Evolutionary conservation across 768 basidiomycete genomes (phyloP), one percentile per base, ranked within the genome.

Genomic region (Exidia glandulosa): DNA sequence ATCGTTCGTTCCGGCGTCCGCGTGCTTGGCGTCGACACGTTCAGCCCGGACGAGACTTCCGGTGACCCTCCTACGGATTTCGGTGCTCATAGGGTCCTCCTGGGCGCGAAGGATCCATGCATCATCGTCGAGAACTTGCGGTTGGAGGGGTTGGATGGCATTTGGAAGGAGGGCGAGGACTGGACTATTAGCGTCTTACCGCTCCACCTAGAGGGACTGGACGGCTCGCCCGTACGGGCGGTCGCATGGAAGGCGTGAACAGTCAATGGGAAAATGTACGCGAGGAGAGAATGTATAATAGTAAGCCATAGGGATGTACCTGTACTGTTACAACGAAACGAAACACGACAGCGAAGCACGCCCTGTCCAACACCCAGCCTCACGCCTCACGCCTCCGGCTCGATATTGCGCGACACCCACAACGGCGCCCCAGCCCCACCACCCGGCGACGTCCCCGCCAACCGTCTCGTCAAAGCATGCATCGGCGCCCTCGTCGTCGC

Each of bases 191-290:
- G 79, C 59, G 66, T 88, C 58, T 66, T 83, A 36, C 87, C 87
- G 0, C 66, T 90, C 56, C 81, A 75, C 27, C 58, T 89, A n/a
- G 72, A 71, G 3, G 79, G 76, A 1, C 75, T 78, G 27, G 88
- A 90, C 66, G 87, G 84, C 3, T 84, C 85, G 14, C 87, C 87
- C 1, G 73, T 87, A n/a, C 77, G 87, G 62, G 88, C 86, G 3
- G 82, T 82, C 62, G 87, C 82, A 7, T 83, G 79, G 80, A 59
- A n/a, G n/a, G n/a, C n/a, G n/a, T n/a, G n/a, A n/a, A n/a, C n/a
- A n/a, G n/a, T n/a, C n/a, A n/a, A n/a, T n/a, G n/a, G n/a, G n/a
- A n/a, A n/a, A n/a, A n/a, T n/a, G n/a, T n/a, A n/a, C n/a, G n/a
- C n/a, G n/a, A n/a, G n/a, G n/a, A n/a, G n/a, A n/a, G n/a, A n/a